A percentile compares a stretch with the other conserved stretches of the same genome.
Evolutionary conservation across 2,329 filamentous ascomycete genomes (phyloP).

Genomic region (Ceratocystis colombiana): DNA sequence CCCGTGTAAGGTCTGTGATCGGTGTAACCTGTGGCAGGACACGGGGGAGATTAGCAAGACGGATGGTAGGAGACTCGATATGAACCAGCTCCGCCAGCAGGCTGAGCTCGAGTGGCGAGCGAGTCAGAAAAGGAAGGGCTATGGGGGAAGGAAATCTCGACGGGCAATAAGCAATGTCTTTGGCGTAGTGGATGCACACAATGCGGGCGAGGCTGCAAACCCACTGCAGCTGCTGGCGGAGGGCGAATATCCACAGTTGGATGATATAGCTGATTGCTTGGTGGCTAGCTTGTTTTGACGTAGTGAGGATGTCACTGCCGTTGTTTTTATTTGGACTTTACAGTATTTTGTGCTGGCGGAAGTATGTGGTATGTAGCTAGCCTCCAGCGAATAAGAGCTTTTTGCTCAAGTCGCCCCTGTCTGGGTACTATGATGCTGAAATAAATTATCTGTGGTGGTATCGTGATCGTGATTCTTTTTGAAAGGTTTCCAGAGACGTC

Average conservation of each 20-base stretch:
- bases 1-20: conserved; percentile 66
- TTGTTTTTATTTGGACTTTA: too few species aligned
- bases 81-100: neutral
- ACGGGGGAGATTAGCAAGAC: conserved; percentile 61
- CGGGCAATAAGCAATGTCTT: neutral
- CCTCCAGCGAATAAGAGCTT: too few species aligned
- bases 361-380: too few species aligned
- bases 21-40: conserved; percentile 68
- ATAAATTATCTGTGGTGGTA: too few species aligned
- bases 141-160: neutral
- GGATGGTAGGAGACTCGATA: conserved; percentile 27
- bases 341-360: too few species aligned
- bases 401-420: too few species aligned
- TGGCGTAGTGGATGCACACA: neutral
- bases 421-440: too few species aligned
- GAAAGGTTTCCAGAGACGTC: too few species aligned
- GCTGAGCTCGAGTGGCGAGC: neutral
- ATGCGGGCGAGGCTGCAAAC: neutral
- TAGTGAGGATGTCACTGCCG: neutral
- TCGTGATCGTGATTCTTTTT: too few species aligned
- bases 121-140: neutral
- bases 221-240: neutral
- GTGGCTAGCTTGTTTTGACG: neutral
- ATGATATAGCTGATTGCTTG: neutral
- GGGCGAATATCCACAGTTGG: neutral